Conservation (phyloP, 139 green algal species). For the Coccomyxa sp. region DNA sequence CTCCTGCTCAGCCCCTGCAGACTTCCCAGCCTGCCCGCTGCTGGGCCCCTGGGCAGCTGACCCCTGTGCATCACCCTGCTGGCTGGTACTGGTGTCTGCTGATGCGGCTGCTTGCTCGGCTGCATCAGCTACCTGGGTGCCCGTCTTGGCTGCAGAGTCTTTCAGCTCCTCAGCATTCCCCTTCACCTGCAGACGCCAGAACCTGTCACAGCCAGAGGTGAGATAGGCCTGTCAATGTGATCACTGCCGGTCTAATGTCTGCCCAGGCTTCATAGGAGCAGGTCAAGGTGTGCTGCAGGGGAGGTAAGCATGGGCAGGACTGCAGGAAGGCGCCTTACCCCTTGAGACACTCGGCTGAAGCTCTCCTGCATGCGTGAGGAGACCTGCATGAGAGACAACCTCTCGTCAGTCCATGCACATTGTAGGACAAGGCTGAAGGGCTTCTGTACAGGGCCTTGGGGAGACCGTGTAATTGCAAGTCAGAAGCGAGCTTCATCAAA, state of each 20-base stretch:
- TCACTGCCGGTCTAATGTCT: too few species aligned
- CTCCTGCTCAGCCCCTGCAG: too few species aligned
- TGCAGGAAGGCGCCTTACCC: neutral
- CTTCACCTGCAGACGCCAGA: neutral
- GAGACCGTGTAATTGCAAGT: neutral
- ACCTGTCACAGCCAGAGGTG: too few species aligned
- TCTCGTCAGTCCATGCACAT: neutral
- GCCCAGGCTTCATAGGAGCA: too few species aligned
- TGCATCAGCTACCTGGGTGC: neutral
- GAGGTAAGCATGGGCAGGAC: too few species aligned
- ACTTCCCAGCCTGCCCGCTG: neutral
- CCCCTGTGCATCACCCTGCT: neutral
- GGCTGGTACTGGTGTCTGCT: neutral
- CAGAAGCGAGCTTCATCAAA: neutral
- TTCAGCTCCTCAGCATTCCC: neutral
- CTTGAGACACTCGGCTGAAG: neutral
- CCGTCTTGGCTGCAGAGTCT: neutral
- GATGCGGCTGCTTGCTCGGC: neutral
- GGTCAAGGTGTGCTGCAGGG: too few species aligned
- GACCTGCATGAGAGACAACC: neutral
- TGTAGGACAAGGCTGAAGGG: neutral
- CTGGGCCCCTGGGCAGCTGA: neutral
- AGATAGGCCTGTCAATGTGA: too few species aligned
- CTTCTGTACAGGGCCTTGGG: neutral
- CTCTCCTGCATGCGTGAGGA: neutral